phyloP scores from a whole-genome alignment of 2,329 filamentous ascomycete species.

The Orbilia ellipsospora region DNA sequence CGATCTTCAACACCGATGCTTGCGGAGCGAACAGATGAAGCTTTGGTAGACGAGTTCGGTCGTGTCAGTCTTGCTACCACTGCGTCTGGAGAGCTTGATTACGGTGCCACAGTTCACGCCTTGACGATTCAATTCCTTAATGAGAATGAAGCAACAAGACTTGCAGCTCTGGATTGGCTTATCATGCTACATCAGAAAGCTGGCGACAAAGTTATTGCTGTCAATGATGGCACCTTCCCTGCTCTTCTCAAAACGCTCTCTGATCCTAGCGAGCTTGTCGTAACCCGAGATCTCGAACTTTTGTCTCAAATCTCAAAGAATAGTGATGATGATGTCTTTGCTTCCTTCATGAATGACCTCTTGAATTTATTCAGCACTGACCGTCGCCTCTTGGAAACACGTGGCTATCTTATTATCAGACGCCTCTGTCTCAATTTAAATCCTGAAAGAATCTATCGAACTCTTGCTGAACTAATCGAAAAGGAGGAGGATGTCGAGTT shows the following conservation, averaged over 20 bases:
- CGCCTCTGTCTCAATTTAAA: slow-evolving; percentile 93
- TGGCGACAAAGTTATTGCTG: slow-evolving; percentile 84
- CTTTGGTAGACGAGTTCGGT: slow-evolving; percentile 48
- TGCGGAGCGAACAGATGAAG: slow-evolving; percentile 36
- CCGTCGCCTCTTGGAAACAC: slow-evolving; percentile 85
- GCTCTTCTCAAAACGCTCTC: slow-evolving; percentile 95
- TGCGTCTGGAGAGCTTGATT: slow-evolving; percentile 77
- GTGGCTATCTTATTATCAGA: slow-evolving; percentile 95
- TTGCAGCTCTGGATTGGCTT: slow-evolving; percentile 93
- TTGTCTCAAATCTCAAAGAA: slow-evolving; percentile 96
- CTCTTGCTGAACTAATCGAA: slow-evolving; percentile 93
- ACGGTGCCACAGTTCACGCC: slow-evolving; percentile 91
- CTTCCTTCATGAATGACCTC: slow-evolving; percentile 97
- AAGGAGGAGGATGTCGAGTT: slow-evolving; percentile 99
- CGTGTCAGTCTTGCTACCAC: slow-evolving; percentile 61
- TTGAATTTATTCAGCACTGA: slow-evolving; percentile 96
- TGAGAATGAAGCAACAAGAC: slow-evolving; percentile 93
- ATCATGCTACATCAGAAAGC: slow-evolving; percentile 98
- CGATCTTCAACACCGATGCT: slow-evolving; percentile 51
- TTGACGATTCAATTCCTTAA: slow-evolving; percentile 94
- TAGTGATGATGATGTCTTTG: slow-evolving; percentile 96
- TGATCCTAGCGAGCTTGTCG: slow-evolving; percentile 93
- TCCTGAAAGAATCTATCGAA: slow-evolving; percentile 94
- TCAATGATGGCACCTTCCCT: slow-evolving; percentile 97
- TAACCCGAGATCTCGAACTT: slow-evolving; percentile 91